A percentile compares a stretch with the other conserved stretches of the same genome.
phyloP scores from a whole-genome alignment of 306 rosid species.

The Heteromeles arbutifolia region DNA sequence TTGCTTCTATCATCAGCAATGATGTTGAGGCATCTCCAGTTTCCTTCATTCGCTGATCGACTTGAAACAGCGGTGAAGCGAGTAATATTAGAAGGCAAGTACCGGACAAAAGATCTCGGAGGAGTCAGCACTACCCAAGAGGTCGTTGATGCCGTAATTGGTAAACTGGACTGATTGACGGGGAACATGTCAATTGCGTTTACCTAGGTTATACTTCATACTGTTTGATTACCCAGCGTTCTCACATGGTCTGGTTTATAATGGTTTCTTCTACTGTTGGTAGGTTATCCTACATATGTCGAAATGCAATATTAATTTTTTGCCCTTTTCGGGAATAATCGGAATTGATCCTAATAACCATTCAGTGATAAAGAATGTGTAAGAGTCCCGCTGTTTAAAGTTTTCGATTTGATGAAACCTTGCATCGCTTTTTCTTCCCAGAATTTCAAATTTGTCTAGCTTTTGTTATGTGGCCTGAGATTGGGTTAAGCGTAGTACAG shows the following conservation, averaged over 20 bases:
- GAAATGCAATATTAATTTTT: constrained; percentile 5
- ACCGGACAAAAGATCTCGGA: constrained; percentile 82
- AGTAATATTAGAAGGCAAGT: constrained; percentile 64
- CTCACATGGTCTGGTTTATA: background rate
- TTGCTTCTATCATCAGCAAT: constrained; percentile 87
- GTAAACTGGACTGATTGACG: constrained; percentile 47
- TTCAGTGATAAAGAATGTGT: background rate
- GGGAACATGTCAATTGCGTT: background rate
- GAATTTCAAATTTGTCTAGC: constrained; percentile 1
- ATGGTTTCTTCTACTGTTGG: background rate
- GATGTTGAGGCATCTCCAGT: constrained; percentile 96
- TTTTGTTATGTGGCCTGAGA: background rate
- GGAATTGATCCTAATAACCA: background rate
- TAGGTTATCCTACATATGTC: constrained; percentile 12
- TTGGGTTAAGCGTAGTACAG: background rate
- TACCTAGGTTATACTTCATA: background rate
- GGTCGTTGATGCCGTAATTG: constrained; percentile 72
- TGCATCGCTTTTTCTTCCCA: background rate
- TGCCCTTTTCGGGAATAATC: constrained; percentile 8
- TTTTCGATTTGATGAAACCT: background rate
- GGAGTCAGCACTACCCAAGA: constrained; percentile 77
- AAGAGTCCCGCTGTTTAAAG: background rate
- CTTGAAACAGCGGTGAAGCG: constrained; percentile 72
- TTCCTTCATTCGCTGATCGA: constrained; percentile 86
- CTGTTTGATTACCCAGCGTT: constrained; percentile 3